phyloP scores from a whole-genome alignment of 73 alveolate species.

The Blepharisma japonicum region DNA sequence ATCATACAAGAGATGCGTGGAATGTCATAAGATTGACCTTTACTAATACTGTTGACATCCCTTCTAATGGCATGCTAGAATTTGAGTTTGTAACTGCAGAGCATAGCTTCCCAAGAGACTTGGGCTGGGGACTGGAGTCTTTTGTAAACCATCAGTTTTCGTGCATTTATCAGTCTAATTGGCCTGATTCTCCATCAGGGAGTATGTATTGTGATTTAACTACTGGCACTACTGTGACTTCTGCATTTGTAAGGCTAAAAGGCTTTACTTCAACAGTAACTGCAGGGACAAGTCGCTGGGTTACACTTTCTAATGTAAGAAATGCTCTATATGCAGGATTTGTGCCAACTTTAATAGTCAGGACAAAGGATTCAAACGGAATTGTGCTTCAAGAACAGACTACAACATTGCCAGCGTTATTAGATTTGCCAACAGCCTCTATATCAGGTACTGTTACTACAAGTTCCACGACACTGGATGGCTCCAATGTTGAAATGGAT shows the following conservation, averaged over 20 bases:
- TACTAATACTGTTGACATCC: neutral
- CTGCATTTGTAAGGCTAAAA: conserved; percentile 21
- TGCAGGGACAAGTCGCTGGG: neutral
- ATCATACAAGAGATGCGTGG: conserved; percentile 28
- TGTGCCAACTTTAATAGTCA: neutral
- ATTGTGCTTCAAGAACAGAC: conserved; percentile 11
- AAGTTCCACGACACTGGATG: neutral
- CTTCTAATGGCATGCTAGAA: conserved; percentile 27
- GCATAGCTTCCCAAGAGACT: conserved; percentile 26
- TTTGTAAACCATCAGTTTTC: conserved; percentile 7
- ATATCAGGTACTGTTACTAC: neutral
- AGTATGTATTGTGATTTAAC: conserved; percentile 15
- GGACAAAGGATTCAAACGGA: conserved; percentile 27
- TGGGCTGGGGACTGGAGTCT: conserved; percentile 33
- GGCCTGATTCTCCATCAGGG: conserved; percentile 15
- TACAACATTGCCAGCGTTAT: neutral
- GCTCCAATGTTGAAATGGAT: neutral
- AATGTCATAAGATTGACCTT: conserved; percentile 1
- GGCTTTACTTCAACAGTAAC: conserved; percentile 24
- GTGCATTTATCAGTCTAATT: conserved; percentile 19
- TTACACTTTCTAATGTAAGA: conserved; percentile 7
- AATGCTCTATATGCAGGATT: conserved; percentile 21
- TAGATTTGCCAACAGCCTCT: neutral
- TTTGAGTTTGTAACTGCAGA: conserved; percentile 5
- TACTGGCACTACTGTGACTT: conserved; percentile 23